Percentiles rank a stretch among this genome's conserved stretches.
Conservation (phyloP, 2,329 filamentous ascomycete genomes). For the Talaromyces piceae region DNA sequence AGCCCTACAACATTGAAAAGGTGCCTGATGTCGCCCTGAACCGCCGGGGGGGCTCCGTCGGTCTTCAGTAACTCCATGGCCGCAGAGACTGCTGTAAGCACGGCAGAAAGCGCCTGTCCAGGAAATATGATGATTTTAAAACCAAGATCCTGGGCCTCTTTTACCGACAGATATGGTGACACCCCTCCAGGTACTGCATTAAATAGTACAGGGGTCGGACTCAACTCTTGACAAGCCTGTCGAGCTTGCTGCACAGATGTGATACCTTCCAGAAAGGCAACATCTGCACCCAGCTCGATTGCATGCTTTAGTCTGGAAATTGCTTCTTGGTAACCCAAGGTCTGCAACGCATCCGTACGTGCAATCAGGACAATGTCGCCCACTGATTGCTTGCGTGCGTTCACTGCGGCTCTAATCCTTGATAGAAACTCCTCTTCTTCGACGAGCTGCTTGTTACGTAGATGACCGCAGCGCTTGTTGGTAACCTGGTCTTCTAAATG, state of each 20-base stretch:
- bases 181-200: constrained; percentile 29
- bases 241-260: constrained; percentile 21
- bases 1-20: constrained; percentile 26
- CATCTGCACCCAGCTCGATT: constrained; percentile 22
- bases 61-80: constrained; percentile 20
- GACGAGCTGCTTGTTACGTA: constrained; percentile 27
- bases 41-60: constrained; percentile 16
- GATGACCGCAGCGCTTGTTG: constrained; percentile 35
- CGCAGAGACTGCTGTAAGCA: constrained; percentile 17
- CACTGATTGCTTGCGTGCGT: constrained; percentile 20
- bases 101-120: constrained; percentile 20
- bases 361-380: constrained; percentile 29
- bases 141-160: constrained; percentile 24
- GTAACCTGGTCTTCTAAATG: constrained; percentile 47
- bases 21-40: constrained; percentile 16
- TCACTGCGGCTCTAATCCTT: constrained; percentile 21
- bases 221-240: constrained; percentile 19
- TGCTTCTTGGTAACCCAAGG: constrained; percentile 23
- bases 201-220: constrained; percentile 23
- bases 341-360: constrained; percentile 23
- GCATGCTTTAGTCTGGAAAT: constrained; percentile 22
- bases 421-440: constrained; percentile 16
- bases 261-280: constrained; percentile 27
- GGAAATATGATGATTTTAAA: constrained; percentile 30
- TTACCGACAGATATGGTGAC: constrained; percentile 21